Evolutionary conservation across 306 rosid species (phyloP), one percentile per base, ranked within the genome.

Genomic region (Fagus sylvatica): DNA sequence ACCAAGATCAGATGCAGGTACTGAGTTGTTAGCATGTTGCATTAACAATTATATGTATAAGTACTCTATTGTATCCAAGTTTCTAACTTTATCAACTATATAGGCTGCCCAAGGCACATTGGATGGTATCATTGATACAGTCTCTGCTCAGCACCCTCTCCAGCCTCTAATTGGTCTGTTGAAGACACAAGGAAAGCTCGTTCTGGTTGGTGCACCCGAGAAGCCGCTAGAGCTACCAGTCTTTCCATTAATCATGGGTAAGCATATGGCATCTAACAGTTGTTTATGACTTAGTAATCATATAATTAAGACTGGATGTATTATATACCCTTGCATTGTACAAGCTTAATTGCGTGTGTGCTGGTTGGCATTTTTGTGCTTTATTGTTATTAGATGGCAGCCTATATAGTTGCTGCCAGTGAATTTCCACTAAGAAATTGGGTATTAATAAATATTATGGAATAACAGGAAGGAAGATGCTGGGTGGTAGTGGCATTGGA

Each of bases 111-210:
- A 22, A 22, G 28, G 28, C 28, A 22, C 28, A 22, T 22, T 22
- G 28, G 28, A 22, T 22, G 28, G 28, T 22, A 22, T 22, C 28
- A 22, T 22, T 22, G 28, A 22, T 22, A 22, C 28, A 22, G 28
- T 22, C 28, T 22, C 85, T 11, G 84, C 81, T 0, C 30, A 41
- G 1, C 88, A 85, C 41, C 69, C 85, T 42, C 42, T 85, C 7
- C 4, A 67, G 28, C 85, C 83, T 19, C 32, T 85, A 69, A 13
- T 82, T 51, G 55, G 17, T 43, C 39, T 81, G 53, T 43, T 85
- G 74, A 85, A 81, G 64, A 17, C 67, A 37, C 73, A 81, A 42
- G 88, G 86, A 13, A 85, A 81, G 55, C 73, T 85, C 33, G 48
- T 81, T 1, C 4, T 85, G 79, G 81, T 85, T 32, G 88, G 88